Base-by-base conservation (phyloP, 805 yeast species). In the Ogataea methanolica region DNA sequence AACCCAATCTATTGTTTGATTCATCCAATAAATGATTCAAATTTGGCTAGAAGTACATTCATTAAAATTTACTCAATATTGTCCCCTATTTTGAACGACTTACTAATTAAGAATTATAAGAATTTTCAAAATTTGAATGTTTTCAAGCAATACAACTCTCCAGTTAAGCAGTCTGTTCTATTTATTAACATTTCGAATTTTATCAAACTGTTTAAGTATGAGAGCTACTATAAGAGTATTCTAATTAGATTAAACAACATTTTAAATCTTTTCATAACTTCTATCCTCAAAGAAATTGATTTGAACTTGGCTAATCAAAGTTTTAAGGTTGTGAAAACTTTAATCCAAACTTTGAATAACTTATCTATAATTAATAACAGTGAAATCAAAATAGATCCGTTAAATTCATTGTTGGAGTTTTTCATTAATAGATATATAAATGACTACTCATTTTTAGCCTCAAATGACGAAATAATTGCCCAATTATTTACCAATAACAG, bases 241-340 rank as follows among this genome's bases (percentile, higher is more conserved):
- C 38, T 55, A 1, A 57, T 68, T 4, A 53, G 79, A 49, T 64
- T 85, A 41, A 74, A 73, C 35, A 72, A 85, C 3, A 70, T 83
- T 12, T 62, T 80, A 36, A 92, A 85, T 57, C 70, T 87, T 17
- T 87, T 88, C 59, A 83, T 85, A 37, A 84, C 77, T 59, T 87
- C 94, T 0, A 73, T 85, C 7, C 61, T 88, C 15, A 65, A 80
- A 41, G 95, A 88, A 59, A 72, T 87, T 49, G 91, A 85, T 44
- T 64, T 73, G 31, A 82, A 76, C 51, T 74, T 75, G 49, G 79
- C 75, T 39, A 58, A 71, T 2, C 66, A 71, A 39, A 79, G 82
- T 36, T 77, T 65, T 52, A 62, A 57, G 3, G 62, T 63, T 19
- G 71, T 77, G 14, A 47, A 51, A 26, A 46, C 44, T n/a, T 46